Evolutionary conservation across 441 rosid genomes (phyloP).

Genomic region (Eugenia klotzschiana): DNA sequence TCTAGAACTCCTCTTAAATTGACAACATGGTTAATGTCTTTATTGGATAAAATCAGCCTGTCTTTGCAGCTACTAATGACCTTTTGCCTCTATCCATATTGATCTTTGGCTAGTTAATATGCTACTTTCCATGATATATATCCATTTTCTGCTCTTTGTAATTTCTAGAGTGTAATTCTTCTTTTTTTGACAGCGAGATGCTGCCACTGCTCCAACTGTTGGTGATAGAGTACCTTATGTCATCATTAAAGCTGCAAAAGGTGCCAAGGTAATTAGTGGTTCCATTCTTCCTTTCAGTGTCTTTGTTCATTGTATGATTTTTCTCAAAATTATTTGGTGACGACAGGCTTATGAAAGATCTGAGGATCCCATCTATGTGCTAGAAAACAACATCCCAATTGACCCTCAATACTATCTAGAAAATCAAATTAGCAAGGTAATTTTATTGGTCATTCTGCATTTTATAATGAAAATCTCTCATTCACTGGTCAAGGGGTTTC

Average conservation of each 20-base stretch:
- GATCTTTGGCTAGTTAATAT: neutral
- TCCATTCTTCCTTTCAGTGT: neutral
- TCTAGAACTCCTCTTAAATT: neutral
- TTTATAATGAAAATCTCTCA: neutral
- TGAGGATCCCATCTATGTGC: conserved; percentile 93
- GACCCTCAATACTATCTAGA: conserved; percentile 89
- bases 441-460: conserved; percentile 4
- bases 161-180: neutral
- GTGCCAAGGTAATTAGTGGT: conserved; percentile 66
- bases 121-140: neutral
- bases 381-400: conserved; percentile 84
- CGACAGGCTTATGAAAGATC: conserved; percentile 89
- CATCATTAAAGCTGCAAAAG: conserved; percentile 85
- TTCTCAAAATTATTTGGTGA: conserved; percentile 1
- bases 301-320: neutral
- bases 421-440: conserved; percentile 91
- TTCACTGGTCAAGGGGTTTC: neutral
- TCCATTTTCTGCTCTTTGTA: neutral
- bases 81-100: neutral
- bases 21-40: neutral
- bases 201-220: conserved; percentile 97
- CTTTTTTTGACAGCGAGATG: conserved; percentile 56
- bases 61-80: neutral
- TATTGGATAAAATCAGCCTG: neutral
- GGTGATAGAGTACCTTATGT: conserved; percentile 99